Base-by-base conservation (phyloP, 2,329 filamentous ascomycete genomes). In the Capronia epimyces region DNA sequence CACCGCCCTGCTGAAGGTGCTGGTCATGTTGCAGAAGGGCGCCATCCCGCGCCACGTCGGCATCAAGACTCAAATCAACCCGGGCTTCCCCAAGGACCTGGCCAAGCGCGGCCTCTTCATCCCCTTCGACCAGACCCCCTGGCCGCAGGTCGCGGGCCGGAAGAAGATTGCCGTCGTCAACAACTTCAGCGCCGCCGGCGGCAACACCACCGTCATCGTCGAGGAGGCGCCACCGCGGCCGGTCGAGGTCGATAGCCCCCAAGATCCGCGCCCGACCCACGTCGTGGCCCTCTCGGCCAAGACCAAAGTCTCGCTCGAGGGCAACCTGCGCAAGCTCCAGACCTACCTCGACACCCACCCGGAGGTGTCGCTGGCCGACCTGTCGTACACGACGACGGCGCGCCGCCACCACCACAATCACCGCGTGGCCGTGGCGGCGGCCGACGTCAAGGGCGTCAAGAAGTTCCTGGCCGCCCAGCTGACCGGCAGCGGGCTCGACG, bases 111-210 rank as follows among this genome's bases (percentile, higher is more conserved):
- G 6, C 71, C 75, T 40, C 63, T 75, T 0, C 32, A 39, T n/a
- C 25, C 36, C 13, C 36, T 74, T 77, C 42, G 64, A 0, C 73
- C 78, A 54, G 69, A 80, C 56, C 59, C 58, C 72, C 50, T 22
- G 55, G 64, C 0, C 76, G 72, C 70, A 49, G 59, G 8, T 56
- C 65, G 1, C 54, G 54, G 2, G 24, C 50, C 25, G 60, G 57
- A n/a, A 60, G 62, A n/a, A 66, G 67, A 46, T 66, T 5, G 69
- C 72, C 0, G 65, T 72, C 18, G 66, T 85, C 55, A 87, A 87
- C 70, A 86, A 84, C 65, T 87, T 86, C 62, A 78, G 78, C 55
- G 85, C 84, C 1, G 81, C 83, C 22, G 84, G 84, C 46, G 84
- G 84, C 6, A 86, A 86, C 65, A 82, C 82, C 0, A 75, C 78